phyloP scores from a whole-genome alignment of 2,329 filamentous ascomycete genomes.

The Malbranchea zuffiana region DNA sequence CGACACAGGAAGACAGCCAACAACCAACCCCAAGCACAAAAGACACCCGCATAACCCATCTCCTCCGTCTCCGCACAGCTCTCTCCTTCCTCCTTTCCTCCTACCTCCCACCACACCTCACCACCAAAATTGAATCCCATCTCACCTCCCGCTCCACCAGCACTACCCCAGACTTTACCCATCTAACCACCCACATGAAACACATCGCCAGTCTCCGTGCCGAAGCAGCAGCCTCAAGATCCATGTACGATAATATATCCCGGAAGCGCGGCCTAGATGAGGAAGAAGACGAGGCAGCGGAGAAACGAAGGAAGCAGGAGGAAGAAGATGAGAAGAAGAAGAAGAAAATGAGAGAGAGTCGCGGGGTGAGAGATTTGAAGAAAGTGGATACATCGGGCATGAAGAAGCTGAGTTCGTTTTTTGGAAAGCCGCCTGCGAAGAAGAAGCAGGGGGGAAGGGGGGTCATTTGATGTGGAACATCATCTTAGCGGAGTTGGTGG shows the following conservation, averaged over 20 bases:
- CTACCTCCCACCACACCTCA: slow-evolving; percentile 35
- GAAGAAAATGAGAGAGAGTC: slow-evolving; percentile 64
- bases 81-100: slow-evolving; percentile 41
- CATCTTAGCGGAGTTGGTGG: too few species aligned
- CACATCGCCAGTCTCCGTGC: slow-evolving; percentile 56
- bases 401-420: slow-evolving; percentile 96
- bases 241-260: slow-evolving; percentile 37
- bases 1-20: slow-evolving; percentile 5
- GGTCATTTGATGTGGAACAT: neutral
- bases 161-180: slow-evolving; percentile 58
- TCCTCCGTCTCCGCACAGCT: slow-evolving; percentile 41
- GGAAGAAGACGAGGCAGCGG: slow-evolving; percentile 39
- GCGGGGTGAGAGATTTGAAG: slow-evolving; percentile 66
- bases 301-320: slow-evolving; percentile 76
- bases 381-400: slow-evolving; percentile 89
- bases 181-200: slow-evolving; percentile 59
- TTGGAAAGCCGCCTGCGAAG: slow-evolving; percentile 48
- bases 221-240: slow-evolving; percentile 59
- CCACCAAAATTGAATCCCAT: slow-evolving; percentile 28
- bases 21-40: slow-evolving; percentile 31
- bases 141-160: slow-evolving; percentile 30
- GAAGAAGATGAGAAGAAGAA: slow-evolving; percentile 86
- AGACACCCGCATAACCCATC: slow-evolving; percentile 20
- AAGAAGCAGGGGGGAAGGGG: too few species aligned
- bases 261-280: slow-evolving; percentile 35